Evolutionary conservation across 371 early-diverging fungal species (phyloP).

Genomic region (Mortierella sp.): DNA sequence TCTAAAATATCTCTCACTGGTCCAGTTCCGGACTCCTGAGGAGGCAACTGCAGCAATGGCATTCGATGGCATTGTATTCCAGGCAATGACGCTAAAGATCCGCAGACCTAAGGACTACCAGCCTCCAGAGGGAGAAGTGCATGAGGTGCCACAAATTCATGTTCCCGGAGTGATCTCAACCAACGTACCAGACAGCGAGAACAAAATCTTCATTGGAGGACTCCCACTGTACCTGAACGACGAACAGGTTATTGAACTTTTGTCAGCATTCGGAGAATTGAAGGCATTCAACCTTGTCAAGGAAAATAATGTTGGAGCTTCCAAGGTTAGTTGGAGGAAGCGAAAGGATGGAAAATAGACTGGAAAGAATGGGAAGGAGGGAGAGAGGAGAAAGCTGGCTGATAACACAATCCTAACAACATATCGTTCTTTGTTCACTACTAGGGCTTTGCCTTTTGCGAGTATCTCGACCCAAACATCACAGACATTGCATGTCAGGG

Average conservation of each 20-base stretch:
- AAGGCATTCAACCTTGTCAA: slow-evolving; percentile 93
- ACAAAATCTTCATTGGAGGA: slow-evolving; percentile 96
- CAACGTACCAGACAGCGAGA: slow-evolving; percentile 88
- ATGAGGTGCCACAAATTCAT: slow-evolving; percentile 59
- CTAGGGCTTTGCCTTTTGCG: slow-evolving; percentile 97
- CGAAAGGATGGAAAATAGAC: neutral
- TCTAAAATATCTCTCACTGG: neutral
- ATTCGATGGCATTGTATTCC: slow-evolving; percentile 90
- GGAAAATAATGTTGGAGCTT: slow-evolving; percentile 80
- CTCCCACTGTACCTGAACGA: slow-evolving; percentile 91
- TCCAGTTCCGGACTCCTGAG: slow-evolving; percentile 85
- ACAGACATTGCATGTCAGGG: slow-evolving; percentile 96
- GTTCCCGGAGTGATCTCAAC: slow-evolving; percentile 78
- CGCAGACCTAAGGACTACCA: slow-evolving; percentile 96
- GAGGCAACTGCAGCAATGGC: slow-evolving; percentile 93
- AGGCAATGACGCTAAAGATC: slow-evolving; percentile 87
- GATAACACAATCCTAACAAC: slow-evolving; percentile 1
- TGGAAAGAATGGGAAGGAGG: neutral
- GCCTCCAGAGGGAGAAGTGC: slow-evolving; percentile 70
- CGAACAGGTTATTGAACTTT: slow-evolving; percentile 93
- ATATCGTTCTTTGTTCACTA: neutral
- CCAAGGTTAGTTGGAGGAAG: slow-evolving; percentile 69
- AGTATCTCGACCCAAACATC: slow-evolving; percentile 87
- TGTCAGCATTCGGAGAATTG: slow-evolving; percentile 94
- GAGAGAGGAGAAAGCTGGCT: neutral